A percentile compares a stretch with the other conserved stretches of the same genome.
Conservation (phyloP, 768 basidiomycete genomes). For the Leccinum broughii region DNA sequence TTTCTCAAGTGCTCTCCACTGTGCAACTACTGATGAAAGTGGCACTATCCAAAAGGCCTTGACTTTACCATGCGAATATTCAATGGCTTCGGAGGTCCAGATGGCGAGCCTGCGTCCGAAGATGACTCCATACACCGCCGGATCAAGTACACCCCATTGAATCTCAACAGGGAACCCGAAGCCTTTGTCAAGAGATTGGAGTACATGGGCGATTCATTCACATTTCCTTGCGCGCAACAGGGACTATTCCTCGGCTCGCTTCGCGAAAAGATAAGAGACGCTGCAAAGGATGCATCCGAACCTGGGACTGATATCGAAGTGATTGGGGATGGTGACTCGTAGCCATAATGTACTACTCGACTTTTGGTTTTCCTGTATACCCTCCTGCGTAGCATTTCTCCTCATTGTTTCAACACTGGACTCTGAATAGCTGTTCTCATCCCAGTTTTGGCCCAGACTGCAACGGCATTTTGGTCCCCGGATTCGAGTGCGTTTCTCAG, state of each 20-base stretch:
- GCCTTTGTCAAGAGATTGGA: conserved; percentile 60
- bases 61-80: conserved; percentile 58
- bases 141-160: conserved; percentile 58
- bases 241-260: conserved; percentile 66
- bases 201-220: conserved; percentile 64
- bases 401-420: conserved; percentile 1
- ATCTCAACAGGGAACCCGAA: conserved; percentile 59
- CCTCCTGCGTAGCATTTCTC: conserved; percentile 12
- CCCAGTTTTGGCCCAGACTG: conserved; percentile 61
- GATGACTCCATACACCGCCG: conserved; percentile 35
- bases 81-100: conserved; percentile 35
- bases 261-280: conserved; percentile 48
- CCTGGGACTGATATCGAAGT: conserved; percentile 29
- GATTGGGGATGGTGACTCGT: conserved; percentile 18
- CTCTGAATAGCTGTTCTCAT: conserved; percentile 13
- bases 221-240: conserved; percentile 67
- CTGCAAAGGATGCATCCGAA: conserved; percentile 26
- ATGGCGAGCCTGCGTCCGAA: conserved; percentile 34
- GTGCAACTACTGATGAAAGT: conserved; percentile 5
- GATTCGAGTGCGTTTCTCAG: conserved; percentile 37
- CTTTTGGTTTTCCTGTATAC: conserved; percentile 17
- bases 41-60: conserved; percentile 44
- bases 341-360: conserved; percentile 3
- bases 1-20: neutral
- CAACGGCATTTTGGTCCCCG: conserved; percentile 45